Evolutionary conservation across 805 yeast species (phyloP), one percentile per base, ranked within the genome.

Genomic region (Barnettozyma salicaria): DNA sequence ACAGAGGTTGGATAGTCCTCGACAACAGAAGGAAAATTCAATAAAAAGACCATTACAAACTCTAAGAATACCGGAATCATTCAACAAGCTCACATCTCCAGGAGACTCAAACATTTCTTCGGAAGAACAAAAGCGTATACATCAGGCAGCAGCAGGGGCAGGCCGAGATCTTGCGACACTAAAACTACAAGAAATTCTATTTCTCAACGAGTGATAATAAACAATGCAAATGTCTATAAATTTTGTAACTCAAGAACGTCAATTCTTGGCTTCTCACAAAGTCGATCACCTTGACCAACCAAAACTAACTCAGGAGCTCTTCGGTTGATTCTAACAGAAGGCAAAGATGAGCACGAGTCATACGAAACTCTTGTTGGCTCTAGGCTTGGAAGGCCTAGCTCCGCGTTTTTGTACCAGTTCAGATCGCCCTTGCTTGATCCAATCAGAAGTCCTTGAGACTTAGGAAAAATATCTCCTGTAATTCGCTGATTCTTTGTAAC

Each of bases 381-480:
- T 6, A 17, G 16, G 3, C 38, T 30, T 8, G 34, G 18, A 6
- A 44, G 22, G 1, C 49, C 56, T 16, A 54, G 21, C 21, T 52
- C 59, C 6, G 55, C 43, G 34, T 54, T 55, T 27, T 42, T 41
- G 23, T 45, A 54, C 42, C 43, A 39, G 16, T 45, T 39, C 16
- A 54, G 2, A 4, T 21, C 18, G 1, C 59, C 60, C 19, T 32
- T 18, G 3, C 40, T 32, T 7, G 57, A 44, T 3, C 64, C 63
- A 16, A 53, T 44, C 1, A 60, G n/a, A 10, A 60, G 21, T 0
- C 64, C 63, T 19, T 50, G 45, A 3, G 53, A 42, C 5, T 39
- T 19, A 3, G 48, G 43, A 4, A 52, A 26, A 1, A 47, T 14
- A 30, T 45, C 52, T 5, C 56, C 61, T 18, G 25, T 41, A 5